These are phyloP conservation scores for Bipolaris bicolor DNA, from an alignment of 2,329 filamentous ascomycete species.

Conservation along the genomic window DNA sequence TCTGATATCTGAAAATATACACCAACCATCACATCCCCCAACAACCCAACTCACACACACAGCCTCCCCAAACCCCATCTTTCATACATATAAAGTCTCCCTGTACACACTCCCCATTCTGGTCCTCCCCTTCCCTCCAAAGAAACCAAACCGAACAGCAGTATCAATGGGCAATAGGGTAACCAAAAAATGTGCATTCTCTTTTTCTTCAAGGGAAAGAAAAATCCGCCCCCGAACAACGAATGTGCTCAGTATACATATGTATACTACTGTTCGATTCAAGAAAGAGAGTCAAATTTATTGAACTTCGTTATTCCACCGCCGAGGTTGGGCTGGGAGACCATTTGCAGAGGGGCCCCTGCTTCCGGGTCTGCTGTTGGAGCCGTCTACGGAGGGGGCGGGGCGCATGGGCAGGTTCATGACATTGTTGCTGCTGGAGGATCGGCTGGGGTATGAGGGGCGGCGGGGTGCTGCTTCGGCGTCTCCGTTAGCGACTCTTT, in stretches of 20 bases:
- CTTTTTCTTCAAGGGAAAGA: too few species aligned
- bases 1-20: not conserved
- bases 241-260: too few species aligned
- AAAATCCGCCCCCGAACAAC: too few species aligned
- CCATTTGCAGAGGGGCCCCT: constrained; percentile 26
- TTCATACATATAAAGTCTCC: not conserved
- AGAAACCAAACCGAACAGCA: too few species aligned
- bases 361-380: constrained; percentile 33
- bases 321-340: constrained; percentile 25
- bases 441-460: constrained; percentile 52
- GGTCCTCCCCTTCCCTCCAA: too few species aligned
- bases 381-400: constrained; percentile 44
- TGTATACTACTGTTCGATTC: too few species aligned
- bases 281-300: constrained; percentile 8
- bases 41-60: not conserved
- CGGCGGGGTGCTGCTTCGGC: constrained; percentile 40
- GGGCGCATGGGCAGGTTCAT: constrained; percentile 57
- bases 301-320: constrained; percentile 45
- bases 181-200: too few species aligned
- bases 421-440: constrained; percentile 50
- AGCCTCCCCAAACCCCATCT: not conserved
- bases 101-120: too few species aligned
- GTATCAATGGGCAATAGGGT: too few species aligned
- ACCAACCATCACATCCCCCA: not conserved
- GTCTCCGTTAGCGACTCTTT: constrained; percentile 35